Conservation (phyloP, 148 eudicot species). For the Silene conica region DNA sequence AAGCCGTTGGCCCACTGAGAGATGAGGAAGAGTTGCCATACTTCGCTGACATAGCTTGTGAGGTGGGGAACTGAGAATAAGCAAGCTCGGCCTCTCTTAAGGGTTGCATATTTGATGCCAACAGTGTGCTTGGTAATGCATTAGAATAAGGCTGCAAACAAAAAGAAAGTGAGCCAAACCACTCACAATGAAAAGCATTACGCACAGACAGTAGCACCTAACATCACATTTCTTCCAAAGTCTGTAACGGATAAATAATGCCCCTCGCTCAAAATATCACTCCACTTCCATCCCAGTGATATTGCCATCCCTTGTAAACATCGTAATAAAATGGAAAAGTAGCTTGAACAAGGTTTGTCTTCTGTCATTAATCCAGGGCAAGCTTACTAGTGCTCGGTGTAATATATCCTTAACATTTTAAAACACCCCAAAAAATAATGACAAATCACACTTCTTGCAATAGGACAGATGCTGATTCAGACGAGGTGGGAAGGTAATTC, state of each 20-base stretch:
- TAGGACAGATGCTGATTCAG: too few relatives aligned
- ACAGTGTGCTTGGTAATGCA: constrained; percentile 55
- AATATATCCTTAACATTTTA: background rate
- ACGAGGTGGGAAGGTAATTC: too few relatives aligned
- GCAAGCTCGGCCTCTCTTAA: constrained; percentile 68
- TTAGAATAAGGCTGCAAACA: constrained; percentile 59
- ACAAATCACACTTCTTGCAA: too few relatives aligned
- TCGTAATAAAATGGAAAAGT: too few relatives aligned
- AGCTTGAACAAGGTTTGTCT: background rate
- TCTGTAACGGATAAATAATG: too few relatives aligned
- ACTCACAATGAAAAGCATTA: background rate
- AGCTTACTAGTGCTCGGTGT: background rate
- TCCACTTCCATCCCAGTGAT: too few relatives aligned
- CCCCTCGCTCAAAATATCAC: too few relatives aligned
- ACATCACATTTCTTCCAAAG: too few relatives aligned
- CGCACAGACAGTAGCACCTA: too few relatives aligned
- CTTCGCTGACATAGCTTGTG: constrained; percentile 61
- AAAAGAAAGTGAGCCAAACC: background rate
- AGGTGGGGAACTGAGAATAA: constrained; percentile 61
- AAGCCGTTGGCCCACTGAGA: constrained; percentile 52
- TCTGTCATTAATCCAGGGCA: background rate
- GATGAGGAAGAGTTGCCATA: constrained; percentile 54
- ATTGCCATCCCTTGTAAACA: too few relatives aligned
- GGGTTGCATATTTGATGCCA: constrained; percentile 60
- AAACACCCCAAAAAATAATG: too few relatives aligned